Evolutionary conservation across 2,329 filamentous ascomycete species (phyloP).

Genomic region (Sclerotinia borealis): DNA sequence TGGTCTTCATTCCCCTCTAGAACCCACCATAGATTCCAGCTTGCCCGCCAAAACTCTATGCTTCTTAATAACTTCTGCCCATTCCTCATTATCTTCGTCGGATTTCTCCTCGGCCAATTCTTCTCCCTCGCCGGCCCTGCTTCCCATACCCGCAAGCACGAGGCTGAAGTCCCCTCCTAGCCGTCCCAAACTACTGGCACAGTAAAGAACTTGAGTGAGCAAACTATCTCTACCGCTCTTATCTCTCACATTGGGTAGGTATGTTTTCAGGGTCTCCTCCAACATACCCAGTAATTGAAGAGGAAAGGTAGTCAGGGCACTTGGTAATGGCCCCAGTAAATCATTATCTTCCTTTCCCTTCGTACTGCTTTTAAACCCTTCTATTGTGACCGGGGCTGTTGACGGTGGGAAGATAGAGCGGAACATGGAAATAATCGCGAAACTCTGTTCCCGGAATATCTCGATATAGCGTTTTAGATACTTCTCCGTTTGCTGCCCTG

Average conservation of each 20-base stretch:
- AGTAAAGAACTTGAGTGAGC: slow-evolving; percentile 88
- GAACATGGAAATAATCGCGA: slow-evolving; percentile 91
- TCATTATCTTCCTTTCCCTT: slow-evolving; percentile 29
- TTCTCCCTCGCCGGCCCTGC: slow-evolving; percentile 33
- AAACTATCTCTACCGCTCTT: slow-evolving; percentile 77
- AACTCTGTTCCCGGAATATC: slow-evolving; percentile 95
- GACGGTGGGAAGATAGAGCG: slow-evolving; percentile 72
- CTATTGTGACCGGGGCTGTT: slow-evolving; percentile 14
- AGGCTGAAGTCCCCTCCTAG: slow-evolving; percentile 90
- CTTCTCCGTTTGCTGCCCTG: slow-evolving; percentile 86
- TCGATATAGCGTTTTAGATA: slow-evolving; percentile 95
- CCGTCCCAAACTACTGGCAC: slow-evolving; percentile 81
- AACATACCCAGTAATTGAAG: slow-evolving; percentile 77
- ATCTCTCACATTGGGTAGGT: slow-evolving; percentile 77
- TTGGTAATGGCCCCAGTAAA: slow-evolving; percentile 58
- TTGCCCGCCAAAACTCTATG: slow-evolving; percentile 79
- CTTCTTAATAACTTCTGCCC: slow-evolving; percentile 84
- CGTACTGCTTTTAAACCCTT: slow-evolving; percentile 17
- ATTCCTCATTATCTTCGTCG: slow-evolving; percentile 51
- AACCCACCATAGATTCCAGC: slow-evolving; percentile 60
- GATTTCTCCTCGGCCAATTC: slow-evolving; percentile 38
- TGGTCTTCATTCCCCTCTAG: slow-evolving; percentile 18
- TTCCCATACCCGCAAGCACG: slow-evolving; percentile 60
- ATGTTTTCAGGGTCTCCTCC: slow-evolving; percentile 65
- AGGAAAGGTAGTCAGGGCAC: slow-evolving; percentile 76